Conservation (phyloP, 148 eudicot species). For the Oxyria digyna region DNA sequence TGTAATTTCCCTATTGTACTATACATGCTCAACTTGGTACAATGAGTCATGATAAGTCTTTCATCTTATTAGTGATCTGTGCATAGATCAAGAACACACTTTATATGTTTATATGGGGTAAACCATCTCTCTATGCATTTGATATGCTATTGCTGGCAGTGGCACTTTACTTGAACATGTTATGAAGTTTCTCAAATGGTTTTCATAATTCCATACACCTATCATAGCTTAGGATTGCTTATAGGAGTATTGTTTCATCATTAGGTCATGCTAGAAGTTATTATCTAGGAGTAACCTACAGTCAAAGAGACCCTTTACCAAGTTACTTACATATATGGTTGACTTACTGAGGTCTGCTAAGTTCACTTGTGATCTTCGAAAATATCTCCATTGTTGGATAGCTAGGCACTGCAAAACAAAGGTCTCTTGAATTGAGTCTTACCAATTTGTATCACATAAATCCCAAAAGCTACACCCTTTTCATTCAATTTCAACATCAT, state of each 20-base stretch:
- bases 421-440: no score
- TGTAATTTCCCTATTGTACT: not conserved
- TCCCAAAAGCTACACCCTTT: no score
- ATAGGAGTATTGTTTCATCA: not conserved
- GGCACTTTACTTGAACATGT: not conserved
- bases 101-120: not conserved
- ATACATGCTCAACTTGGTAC: not conserved
- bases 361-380: no score
- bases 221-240: not conserved
- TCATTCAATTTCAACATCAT: not conserved
- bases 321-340: no score
- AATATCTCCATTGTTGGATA: no score
- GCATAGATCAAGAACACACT: not conserved
- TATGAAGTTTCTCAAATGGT: not conserved
- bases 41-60: not conserved
- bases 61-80: not conserved
- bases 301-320: no score
- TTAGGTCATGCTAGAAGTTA: not conserved
- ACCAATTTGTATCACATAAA: no score
- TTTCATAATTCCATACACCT: not conserved
- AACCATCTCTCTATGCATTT: slow-evolving; percentile 3
- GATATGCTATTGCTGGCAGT: not conserved
- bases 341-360: no score
- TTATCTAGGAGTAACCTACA: not conserved
- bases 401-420: no score